phyloP scores from a whole-genome alignment of 139 green algal species.

The Zygnema cylindricum region DNA sequence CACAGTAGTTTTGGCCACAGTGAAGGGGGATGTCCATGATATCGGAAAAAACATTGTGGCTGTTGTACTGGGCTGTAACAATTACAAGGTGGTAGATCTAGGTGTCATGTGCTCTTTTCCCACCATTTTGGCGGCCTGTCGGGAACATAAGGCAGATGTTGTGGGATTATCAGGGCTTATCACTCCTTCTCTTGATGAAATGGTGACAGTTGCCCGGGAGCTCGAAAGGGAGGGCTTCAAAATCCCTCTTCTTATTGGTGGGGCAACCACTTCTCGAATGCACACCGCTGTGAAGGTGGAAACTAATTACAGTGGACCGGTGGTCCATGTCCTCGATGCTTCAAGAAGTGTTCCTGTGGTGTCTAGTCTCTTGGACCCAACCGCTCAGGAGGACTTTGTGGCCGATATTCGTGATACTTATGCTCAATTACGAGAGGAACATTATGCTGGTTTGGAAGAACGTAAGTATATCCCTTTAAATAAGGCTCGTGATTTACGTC shows the following conservation, averaged over 20 bases:
- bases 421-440: constrained; percentile 75
- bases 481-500: constrained; percentile 60
- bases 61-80: constrained; percentile 99
- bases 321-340: constrained; percentile 95
- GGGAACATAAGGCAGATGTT: constrained; percentile 92
- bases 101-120: constrained; percentile 96
- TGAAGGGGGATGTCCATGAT: constrained; percentile 99
- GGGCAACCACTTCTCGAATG: constrained; percentile 96
- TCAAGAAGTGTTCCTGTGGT: constrained; percentile 89
- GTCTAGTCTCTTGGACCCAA: constrained; percentile 85
- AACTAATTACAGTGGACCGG: constrained; percentile 82
- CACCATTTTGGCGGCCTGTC: constrained; percentile 89
- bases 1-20: constrained; percentile 94
- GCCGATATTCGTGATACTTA: constrained; percentile 93
- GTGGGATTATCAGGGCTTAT: constrained; percentile 97
- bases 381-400: constrained; percentile 70
- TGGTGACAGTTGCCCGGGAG: constrained; percentile 94
- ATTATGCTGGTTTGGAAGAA: constrained; percentile 95
- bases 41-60: constrained; percentile 99
- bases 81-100: constrained; percentile 98
- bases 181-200: constrained; percentile 96
- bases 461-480: constrained; percentile 82
- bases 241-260: constrained; percentile 92
- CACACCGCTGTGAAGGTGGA: constrained; percentile 98
- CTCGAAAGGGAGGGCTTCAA: constrained; percentile 92